Percentiles rank a stretch among this genome's conserved stretches.
Evolutionary conservation across 2,329 filamentous ascomycete genomes (phyloP).

Genomic region (Clathrospora elynae): DNA sequence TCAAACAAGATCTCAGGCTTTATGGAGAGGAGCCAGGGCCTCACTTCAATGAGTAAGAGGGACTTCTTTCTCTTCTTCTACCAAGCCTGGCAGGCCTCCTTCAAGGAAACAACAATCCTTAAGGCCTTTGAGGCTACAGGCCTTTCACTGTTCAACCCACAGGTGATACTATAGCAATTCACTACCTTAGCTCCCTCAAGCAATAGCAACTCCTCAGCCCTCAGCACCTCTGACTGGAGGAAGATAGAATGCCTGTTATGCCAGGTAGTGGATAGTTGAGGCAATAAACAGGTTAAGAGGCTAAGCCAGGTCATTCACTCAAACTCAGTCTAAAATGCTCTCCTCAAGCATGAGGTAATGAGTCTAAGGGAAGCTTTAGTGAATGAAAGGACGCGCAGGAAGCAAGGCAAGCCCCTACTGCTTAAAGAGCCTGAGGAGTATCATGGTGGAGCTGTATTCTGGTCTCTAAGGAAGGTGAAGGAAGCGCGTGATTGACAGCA

Average conservation of each 20-base stretch:
- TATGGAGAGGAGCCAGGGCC: neutral
- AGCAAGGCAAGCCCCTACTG: slow-evolving; percentile 3
- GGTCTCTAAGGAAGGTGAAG: slow-evolving; percentile 2
- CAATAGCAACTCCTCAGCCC: neutral
- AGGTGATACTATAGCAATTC: neutral
- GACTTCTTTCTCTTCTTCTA: slow-evolving; percentile 1
- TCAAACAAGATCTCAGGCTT: too few relatives aligned
- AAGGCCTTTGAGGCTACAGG: neutral
- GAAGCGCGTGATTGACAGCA: slow-evolving; percentile 1
- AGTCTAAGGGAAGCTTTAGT: slow-evolving; percentile 4
- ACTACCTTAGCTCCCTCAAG: neutral
- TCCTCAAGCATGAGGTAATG: slow-evolving; percentile 6
- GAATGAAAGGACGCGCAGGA: slow-evolving; percentile 4
- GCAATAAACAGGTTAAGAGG: neutral
- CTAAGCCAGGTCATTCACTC: neutral
- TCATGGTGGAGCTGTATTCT: slow-evolving; percentile 5
- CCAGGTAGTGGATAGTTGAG: neutral
- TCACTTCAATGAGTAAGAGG: slow-evolving; percentile 2
- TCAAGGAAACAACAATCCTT: neutral
- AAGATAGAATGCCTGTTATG: neutral
- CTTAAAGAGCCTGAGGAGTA: slow-evolving; percentile 4
- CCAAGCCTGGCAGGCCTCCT: slow-evolving; percentile 1
- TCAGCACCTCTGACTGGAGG: neutral
- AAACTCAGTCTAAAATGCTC: slow-evolving; percentile 4
- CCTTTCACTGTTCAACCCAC: too few relatives aligned